Percentiles rank a stretch among this genome's conserved stretches.
phyloP scores from a whole-genome alignment of 2,329 filamentous ascomycete species.

The Tolypocladium paradoxum region DNA sequence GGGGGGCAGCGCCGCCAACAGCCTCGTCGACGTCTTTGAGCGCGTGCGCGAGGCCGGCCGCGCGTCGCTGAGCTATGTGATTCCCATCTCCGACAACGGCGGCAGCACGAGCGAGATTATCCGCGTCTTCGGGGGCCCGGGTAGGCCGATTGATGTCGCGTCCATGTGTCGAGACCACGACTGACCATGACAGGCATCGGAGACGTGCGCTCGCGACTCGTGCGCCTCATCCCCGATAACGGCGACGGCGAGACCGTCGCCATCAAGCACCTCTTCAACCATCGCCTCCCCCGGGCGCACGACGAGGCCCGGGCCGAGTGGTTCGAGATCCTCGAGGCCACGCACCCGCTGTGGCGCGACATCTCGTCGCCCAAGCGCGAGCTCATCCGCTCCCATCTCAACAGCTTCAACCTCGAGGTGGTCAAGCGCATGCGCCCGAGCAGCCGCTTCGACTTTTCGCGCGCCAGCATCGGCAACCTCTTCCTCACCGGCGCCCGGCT shows the following conservation, averaged over 20 bases:
- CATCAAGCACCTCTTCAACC: constrained; percentile 77
- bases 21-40: constrained; percentile 81
- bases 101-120: constrained; percentile 91
- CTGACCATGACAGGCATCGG: constrained; percentile 40
- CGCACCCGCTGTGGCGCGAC: constrained; percentile 62
- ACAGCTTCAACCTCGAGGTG: constrained; percentile 66
- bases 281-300: constrained; percentile 53
- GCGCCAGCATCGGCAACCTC: constrained; percentile 66
- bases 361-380: constrained; percentile 65
- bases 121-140: constrained; percentile 86
- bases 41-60: constrained; percentile 51
- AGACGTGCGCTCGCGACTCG: constrained; percentile 50
- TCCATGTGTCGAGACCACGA: neutral
- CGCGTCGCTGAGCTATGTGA: constrained; percentile 69
- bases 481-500: constrained; percentile 78
- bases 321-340: constrained; percentile 79
- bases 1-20: constrained; percentile 90
- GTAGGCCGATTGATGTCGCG: constrained; percentile 30
- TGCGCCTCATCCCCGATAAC: constrained; percentile 70
- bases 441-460: constrained; percentile 67
- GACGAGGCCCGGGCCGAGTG: constrained; percentile 66
- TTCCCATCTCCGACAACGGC: constrained; percentile 93
- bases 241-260: constrained; percentile 57
- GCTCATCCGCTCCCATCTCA: constrained; percentile 66
- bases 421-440: constrained; percentile 63